Evolutionary conservation across 2,329 filamentous ascomycete species (phyloP).

Genomic region (Bertia moriformis): DNA sequence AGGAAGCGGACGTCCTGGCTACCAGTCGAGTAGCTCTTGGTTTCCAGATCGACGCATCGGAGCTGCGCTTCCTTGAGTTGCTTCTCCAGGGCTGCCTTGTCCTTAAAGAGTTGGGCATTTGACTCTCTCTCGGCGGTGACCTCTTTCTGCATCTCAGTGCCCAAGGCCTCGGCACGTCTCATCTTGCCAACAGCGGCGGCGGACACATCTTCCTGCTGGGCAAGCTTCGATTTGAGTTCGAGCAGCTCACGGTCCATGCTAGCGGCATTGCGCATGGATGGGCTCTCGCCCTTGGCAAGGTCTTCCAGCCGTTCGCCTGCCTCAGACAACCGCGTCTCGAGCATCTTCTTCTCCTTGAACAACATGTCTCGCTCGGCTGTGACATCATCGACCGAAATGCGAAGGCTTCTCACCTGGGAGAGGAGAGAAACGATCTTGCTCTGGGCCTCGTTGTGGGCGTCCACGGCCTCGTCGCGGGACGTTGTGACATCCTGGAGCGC

Average conservation of each 20-base stretch:
- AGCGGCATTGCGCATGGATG: constrained; percentile 78
- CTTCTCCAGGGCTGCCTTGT: constrained; percentile 83
- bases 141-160: constrained; percentile 83
- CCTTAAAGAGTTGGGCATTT: constrained; percentile 69
- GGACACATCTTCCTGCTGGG: constrained; percentile 86
- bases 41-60: constrained; percentile 81
- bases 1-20: constrained; percentile 93
- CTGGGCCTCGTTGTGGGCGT: constrained; percentile 88
- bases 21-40: constrained; percentile 86
- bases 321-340: constrained; percentile 74
- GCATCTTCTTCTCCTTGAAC: constrained; percentile 73
- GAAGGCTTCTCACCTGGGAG: constrained; percentile 73
- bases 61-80: constrained; percentile 80
- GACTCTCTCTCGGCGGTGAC: constrained; percentile 73
- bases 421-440: constrained; percentile 80
- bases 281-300: constrained; percentile 69
- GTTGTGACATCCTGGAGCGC: constrained; percentile 77
- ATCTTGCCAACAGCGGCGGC: constrained; percentile 91
- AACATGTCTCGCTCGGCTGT: constrained; percentile 73
- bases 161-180: constrained; percentile 78
- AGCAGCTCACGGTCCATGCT: constrained; percentile 78
- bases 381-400: constrained; percentile 73
- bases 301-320: constrained; percentile 81
- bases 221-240: constrained; percentile 74
- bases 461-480: constrained; percentile 84